phyloP scores from a whole-genome alignment of 495 filamentous ascomycete species.

The Podospora comata region DNA sequence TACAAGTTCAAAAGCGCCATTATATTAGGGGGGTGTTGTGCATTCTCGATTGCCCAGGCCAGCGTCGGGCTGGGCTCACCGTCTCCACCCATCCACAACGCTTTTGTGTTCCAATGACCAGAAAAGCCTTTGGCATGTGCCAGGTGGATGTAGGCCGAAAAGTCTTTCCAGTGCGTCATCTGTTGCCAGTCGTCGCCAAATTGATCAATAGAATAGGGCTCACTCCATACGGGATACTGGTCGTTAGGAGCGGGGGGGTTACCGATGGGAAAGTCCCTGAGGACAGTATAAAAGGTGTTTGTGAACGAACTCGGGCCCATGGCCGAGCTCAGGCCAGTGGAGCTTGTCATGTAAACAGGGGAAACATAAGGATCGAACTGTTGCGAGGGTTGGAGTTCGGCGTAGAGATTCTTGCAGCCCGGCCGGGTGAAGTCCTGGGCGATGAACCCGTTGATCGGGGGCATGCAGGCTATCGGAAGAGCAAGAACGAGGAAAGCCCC shows the following conservation, averaged over 20 bases:
- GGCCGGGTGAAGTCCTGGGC: slow-evolving; percentile 9
- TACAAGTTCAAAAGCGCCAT: slow-evolving; percentile 1
- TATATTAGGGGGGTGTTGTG: not conserved
- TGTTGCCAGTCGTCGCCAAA: not conserved
- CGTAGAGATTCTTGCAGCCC: slow-evolving; percentile 1
- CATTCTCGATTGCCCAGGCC: not conserved
- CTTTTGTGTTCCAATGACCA: not conserved
- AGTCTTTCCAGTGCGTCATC: not conserved
- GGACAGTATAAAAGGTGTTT: not conserved
- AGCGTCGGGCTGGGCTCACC: not conserved
- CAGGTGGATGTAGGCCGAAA: not conserved
- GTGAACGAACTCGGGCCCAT: not conserved
- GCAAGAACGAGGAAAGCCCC: slow-evolving; percentile 20
- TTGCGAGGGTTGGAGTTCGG: not conserved
- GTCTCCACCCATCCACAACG: slow-evolving; percentile 3
- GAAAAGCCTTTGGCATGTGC: not conserved
- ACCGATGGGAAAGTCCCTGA: not conserved
- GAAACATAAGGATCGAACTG: not conserved
- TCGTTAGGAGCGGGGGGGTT: not conserved
- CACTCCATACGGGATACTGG: not conserved
- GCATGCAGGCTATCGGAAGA: slow-evolving; percentile 24
- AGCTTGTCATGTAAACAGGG: not conserved
- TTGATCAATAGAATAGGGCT: not conserved
- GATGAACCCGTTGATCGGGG: slow-evolving; percentile 21
- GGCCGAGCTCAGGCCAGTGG: not conserved